These are phyloP conservation scores for Endothia cerciana DNA, from an alignment of 2,329 filamentous ascomycete species.

Conservation along the genomic window DNA sequence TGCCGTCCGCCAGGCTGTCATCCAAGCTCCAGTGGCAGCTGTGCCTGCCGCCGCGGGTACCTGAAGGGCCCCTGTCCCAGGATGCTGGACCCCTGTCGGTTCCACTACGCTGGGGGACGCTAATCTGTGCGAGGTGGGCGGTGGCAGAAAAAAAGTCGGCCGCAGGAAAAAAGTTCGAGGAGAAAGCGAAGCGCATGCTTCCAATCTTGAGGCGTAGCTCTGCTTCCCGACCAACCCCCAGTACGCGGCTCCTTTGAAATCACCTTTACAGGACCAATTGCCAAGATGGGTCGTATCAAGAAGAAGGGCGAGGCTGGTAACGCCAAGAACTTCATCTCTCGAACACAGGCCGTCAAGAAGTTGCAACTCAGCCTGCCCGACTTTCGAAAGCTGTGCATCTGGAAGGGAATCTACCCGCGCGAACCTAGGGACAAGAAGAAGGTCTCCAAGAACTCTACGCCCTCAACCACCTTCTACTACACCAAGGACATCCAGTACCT, in stretches of 20 bases:
- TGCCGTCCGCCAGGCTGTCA: conserved; percentile 21
- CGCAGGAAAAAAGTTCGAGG: conserved; percentile 35
- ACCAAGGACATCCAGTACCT: conserved; percentile 98
- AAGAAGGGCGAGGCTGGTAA: conserved; percentile 91
- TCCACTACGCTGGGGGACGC: background rate
- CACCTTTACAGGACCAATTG: background rate
- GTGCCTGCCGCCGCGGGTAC: conserved; percentile 4
- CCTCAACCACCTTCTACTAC: conserved; percentile 89
- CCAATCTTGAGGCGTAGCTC: background rate
- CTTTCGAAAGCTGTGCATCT: conserved; percentile 98
- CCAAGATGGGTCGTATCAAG: conserved; percentile 75
- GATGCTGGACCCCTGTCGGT: background rate
- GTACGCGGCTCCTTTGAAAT: conserved; percentile 25
- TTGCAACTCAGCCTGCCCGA: conserved; percentile 96
- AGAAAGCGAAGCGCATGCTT: conserved; percentile 31
- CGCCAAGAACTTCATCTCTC: conserved; percentile 97
- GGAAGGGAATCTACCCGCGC: conserved; percentile 98
- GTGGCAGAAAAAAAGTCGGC: conserved; percentile 31
- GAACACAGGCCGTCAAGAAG: conserved; percentile 96
- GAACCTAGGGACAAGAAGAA: conserved; percentile 98
- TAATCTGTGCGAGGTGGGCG: conserved; percentile 11
- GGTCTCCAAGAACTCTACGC: conserved; percentile 86
- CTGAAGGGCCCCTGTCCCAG: conserved; percentile 11
- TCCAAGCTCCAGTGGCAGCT: conserved; percentile 3
- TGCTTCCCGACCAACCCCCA: conserved; percentile 5